A percentile compares a stretch with the other conserved stretches of the same genome.
These are phyloP conservation scores for Kurtzmaniella cleridarum DNA, from an alignment of 805 yeast species.

Conservation along the genomic window DNA sequence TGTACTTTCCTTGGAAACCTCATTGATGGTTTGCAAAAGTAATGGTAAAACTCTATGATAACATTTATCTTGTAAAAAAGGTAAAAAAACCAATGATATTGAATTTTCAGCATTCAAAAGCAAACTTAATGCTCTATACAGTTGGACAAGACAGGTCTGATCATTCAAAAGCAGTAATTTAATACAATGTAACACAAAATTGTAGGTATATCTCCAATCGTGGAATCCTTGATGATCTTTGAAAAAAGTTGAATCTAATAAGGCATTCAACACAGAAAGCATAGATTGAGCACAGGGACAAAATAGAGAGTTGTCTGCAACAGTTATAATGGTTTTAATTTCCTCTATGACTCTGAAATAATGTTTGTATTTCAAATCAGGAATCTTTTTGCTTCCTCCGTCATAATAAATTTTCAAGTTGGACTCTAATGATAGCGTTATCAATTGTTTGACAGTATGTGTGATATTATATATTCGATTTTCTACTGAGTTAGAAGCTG, in stretches of 20 bases:
- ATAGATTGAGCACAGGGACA: conserved; percentile 22
- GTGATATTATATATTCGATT: not conserved
- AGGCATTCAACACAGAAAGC: conserved; percentile 13
- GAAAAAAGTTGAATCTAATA: conserved; percentile 20
- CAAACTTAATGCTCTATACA: conserved; percentile 12
- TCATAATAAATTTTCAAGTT: conserved; percentile 7
- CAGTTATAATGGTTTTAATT: conserved; percentile 14
- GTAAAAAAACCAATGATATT: conserved; percentile 14
- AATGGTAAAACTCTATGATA: conserved; percentile 16
- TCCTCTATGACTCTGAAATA: conserved; percentile 13
- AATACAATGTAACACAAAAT: conserved; percentile 18
- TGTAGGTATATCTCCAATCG: conserved; percentile 21
- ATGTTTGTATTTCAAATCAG: conserved; percentile 15
- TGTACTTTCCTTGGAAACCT: conserved; percentile 19
- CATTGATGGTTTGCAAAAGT: conserved; percentile 10
- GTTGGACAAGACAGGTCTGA: conserved; percentile 18
- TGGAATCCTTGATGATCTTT: conserved; percentile 25
- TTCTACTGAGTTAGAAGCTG: not conserved
- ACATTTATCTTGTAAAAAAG: conserved; percentile 9
- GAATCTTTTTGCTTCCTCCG: conserved; percentile 6
- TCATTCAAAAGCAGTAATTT: conserved; percentile 5
- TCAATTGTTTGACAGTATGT: conserved; percentile 2
- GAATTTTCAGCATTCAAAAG: conserved; percentile 18
- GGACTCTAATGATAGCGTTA: conserved; percentile 15
- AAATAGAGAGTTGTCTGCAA: conserved; percentile 7